A percentile compares a stretch with the other conserved stretches of the same genome.
Evolutionary conservation across 2,329 filamentous ascomycete species (phyloP).

Genomic region (Elsinoe perseae): DNA sequence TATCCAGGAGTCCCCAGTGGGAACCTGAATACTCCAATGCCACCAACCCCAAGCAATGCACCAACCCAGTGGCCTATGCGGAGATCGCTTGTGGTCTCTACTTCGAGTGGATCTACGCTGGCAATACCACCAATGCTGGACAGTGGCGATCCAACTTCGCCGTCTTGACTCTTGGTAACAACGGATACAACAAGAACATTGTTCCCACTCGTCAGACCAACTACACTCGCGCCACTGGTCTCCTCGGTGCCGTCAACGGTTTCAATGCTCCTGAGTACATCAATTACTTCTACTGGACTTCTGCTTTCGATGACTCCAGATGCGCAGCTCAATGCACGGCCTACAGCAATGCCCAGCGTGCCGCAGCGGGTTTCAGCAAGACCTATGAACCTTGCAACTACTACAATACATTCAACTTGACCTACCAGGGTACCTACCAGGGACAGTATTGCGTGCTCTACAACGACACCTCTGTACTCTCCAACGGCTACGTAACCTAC

Average conservation of each 20-base stretch:
- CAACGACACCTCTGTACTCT: constrained; percentile 9
- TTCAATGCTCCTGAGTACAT: constrained; percentile 12
- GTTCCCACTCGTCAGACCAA: constrained; percentile 10
- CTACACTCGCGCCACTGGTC: constrained; percentile 16
- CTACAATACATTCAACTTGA: constrained; percentile 20
- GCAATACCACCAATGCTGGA: constrained; percentile 24
- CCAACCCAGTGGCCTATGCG: constrained; percentile 15
- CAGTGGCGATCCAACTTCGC: constrained; percentile 24
- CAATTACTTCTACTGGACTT: constrained; percentile 11
- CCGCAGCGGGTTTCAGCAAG: not conserved
- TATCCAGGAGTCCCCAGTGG: constrained; percentile 18
- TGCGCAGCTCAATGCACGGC: constrained; percentile 15
- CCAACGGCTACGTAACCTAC: constrained; percentile 13
- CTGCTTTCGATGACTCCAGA: constrained; percentile 6
- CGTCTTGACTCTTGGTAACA: constrained; percentile 23
- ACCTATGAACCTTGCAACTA: constrained; percentile 19
- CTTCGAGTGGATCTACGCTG: constrained; percentile 13
- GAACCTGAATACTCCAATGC: constrained; percentile 19
- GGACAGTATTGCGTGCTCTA: constrained; percentile 18
- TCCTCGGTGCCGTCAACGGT: constrained; percentile 14
- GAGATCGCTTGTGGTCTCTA: constrained; percentile 17
- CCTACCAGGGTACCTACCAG: constrained; percentile 16
- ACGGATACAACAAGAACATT: constrained; percentile 18
- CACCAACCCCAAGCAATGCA: constrained; percentile 19
- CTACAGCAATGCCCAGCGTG: constrained; percentile 9